Conservation (phyloP, 331 rosid genomes). For the Pyracantha coccinea region DNA sequence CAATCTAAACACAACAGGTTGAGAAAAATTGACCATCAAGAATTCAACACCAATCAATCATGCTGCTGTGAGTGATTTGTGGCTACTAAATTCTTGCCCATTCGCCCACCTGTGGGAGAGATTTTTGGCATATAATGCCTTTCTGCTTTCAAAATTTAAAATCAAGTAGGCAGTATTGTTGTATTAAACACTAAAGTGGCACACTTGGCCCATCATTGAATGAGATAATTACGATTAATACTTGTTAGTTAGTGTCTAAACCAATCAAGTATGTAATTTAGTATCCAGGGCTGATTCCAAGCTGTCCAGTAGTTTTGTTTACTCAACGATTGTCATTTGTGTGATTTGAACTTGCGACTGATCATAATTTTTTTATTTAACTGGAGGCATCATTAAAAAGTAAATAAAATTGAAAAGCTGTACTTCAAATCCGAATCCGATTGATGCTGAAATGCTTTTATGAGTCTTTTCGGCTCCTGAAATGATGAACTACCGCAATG, state of each 20-base stretch:
- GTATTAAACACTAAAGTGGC: neutral
- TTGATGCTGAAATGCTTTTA: too few species aligned
- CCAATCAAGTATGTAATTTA: too few species aligned
- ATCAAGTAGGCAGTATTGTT: neutral
- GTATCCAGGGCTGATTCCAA: too few species aligned
- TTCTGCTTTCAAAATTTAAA: neutral
- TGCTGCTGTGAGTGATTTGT: neutral
- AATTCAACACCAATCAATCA: neutral
- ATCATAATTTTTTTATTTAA: too few species aligned
- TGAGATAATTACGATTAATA: neutral
- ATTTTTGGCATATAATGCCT: neutral
- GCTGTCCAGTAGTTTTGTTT: too few species aligned
- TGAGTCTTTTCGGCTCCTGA: accelerated
- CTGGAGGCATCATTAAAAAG: too few species aligned
- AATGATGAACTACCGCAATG: too few species aligned
- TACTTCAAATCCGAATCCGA: neutral
- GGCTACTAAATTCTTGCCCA: neutral
- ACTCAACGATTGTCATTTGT: too few species aligned
- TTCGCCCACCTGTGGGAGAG: neutral
- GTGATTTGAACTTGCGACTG: too few species aligned
- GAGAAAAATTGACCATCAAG: neutral
- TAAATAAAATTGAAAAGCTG: neutral
- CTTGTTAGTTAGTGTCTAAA: too few species aligned
- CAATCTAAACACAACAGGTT: neutral
- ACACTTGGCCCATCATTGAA: neutral